Evolutionary conservation across 1,284 basidiomycete genomes (phyloP), one percentile per base, ranked within the genome.

Genomic region (Rhodotorula sp.): DNA sequence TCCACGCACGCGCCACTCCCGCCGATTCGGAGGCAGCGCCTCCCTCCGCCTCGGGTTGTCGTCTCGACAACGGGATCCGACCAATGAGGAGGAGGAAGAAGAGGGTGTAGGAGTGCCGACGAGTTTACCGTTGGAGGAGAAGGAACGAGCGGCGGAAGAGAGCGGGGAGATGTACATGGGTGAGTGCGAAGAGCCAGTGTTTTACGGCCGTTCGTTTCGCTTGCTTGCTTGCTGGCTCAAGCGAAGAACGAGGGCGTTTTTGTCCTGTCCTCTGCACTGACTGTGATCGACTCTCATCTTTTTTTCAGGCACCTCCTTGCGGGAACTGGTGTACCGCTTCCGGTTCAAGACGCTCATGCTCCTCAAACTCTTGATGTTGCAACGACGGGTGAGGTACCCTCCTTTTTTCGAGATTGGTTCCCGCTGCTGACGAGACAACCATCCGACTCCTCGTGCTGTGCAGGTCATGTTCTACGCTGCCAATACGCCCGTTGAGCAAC

Each of bases 381-480:
- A 99, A 81, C 92, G 92, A 81, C 86, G 90, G 83, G 93, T 83
- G 29, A 74, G 81, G 7, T 12, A 5, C 10, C 48, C n/a, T 51
- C 29, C 15, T 18, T 46, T 21, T 56, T 31, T 49, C 21, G 26
- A 10, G 5, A n/a, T 61, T 39, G 18, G 3, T 49, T 18, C 20
- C n/a, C 12, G 10, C 18, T 34, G 34, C 43, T 34, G 3, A 18
- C 34, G 20, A 23, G 48, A 49, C 48, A 18, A 5, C 48, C 8
- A 29, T 15, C 12, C 56, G 26, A 43, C 52, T 23, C n/a, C 12
- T 20, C 31, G 5, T 15, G 49, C 18, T 20, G 3, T 20, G 43
- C 79, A 95, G 92, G 91, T 98, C 73, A 92, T 99, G 89, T 94
- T 99, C 80, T 97, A 89, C 78, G 96, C 96, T 14, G 64, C 69